Evolutionary conservation across 768 basidiomycete genomes (phyloP).

Genomic region (Lepiota brunneoincarnata): DNA sequence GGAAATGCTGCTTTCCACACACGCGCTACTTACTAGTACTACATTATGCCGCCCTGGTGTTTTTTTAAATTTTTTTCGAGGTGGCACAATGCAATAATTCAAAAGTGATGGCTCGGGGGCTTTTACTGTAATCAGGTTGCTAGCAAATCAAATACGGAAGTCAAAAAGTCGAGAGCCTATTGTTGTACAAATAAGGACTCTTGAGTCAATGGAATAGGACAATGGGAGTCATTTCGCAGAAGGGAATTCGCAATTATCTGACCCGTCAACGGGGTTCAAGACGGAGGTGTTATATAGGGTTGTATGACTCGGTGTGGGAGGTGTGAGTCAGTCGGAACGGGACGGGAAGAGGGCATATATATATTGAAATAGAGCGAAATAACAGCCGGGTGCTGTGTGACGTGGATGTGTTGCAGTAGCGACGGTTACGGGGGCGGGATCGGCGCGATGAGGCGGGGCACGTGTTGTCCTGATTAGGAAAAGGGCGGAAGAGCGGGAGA

Average conservation of each 20-base stretch:
- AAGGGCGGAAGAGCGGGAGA: conserved; percentile 5
- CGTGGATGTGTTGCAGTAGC: neutral
- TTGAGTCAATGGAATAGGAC: neutral
- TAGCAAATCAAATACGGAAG: neutral
- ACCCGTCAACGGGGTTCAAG: neutral
- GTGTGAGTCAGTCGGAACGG: neutral
- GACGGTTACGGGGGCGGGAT: conserved; percentile 2
- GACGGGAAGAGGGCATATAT: neutral
- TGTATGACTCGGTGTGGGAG: conserved; percentile 9
- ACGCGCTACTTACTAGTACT: too few species aligned
- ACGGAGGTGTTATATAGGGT: neutral
- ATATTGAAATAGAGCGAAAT: neutral
- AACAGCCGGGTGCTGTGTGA: neutral
- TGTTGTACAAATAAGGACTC: neutral
- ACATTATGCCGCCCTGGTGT: too few species aligned
- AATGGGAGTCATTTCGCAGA: neutral
- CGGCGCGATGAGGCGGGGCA: neutral
- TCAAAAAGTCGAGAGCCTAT: neutral
- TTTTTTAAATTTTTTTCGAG: too few species aligned
- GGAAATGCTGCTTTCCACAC: too few species aligned
- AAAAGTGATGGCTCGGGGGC: too few species aligned
- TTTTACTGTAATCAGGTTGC: neutral
- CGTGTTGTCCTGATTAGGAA: conserved; percentile 1
- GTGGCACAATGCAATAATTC: too few species aligned
- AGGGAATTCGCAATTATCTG: too few species aligned